Percentiles rank a stretch among this genome's conserved stretches.
These are phyloP conservation scores for Blastobotrys indianensis DNA, from an alignment of 1,139 yeast species.

Conservation along the genomic window DNA sequence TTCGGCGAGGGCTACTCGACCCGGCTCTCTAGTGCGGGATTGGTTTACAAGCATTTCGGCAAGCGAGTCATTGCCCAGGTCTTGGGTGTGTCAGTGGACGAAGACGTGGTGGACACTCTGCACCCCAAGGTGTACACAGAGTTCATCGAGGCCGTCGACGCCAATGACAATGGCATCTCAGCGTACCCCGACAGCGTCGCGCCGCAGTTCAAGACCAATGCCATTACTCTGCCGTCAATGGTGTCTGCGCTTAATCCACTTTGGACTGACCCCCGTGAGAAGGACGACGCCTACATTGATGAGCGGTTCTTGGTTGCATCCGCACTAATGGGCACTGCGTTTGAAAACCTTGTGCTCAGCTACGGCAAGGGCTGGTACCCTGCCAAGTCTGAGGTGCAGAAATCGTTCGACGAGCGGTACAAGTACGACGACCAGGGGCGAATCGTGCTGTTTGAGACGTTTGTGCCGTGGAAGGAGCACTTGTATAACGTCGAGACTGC, in stretches of 20 bases:
- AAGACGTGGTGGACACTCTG: constrained; percentile 49
- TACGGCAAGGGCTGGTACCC: constrained; percentile 90
- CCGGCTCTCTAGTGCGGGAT: constrained; percentile 88
- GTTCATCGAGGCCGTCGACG: constrained; percentile 88
- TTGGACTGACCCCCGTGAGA: constrained; percentile 57
- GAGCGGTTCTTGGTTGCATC: constrained; percentile 64
- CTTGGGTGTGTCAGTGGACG: constrained; percentile 34
- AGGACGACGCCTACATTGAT: constrained; percentile 63
- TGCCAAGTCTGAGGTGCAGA: constrained; percentile 69
- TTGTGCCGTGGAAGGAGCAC: constrained; percentile 96
- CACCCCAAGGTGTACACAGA: constrained; percentile 74
- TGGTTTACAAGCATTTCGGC: constrained; percentile 90
- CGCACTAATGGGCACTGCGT: constrained; percentile 75
- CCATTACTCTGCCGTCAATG: constrained; percentile 72
- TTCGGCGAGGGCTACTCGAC: constrained; percentile 55
- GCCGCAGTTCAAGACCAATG: constrained; percentile 36
- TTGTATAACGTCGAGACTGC: constrained; percentile 69
- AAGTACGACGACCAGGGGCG: constrained; percentile 50
- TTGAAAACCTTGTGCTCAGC: constrained; percentile 58
- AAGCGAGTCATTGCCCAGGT: constrained; percentile 57
- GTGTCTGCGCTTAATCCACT: constrained; percentile 76
- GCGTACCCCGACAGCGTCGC: constrained; percentile 48
- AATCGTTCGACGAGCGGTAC: constrained; percentile 48
- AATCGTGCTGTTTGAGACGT: constrained; percentile 62
- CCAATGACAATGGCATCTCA: constrained; percentile 89